phyloP scores from a whole-genome alignment of 371 early-diverging fungal species.

The Conidiobolus incongruus region DNA sequence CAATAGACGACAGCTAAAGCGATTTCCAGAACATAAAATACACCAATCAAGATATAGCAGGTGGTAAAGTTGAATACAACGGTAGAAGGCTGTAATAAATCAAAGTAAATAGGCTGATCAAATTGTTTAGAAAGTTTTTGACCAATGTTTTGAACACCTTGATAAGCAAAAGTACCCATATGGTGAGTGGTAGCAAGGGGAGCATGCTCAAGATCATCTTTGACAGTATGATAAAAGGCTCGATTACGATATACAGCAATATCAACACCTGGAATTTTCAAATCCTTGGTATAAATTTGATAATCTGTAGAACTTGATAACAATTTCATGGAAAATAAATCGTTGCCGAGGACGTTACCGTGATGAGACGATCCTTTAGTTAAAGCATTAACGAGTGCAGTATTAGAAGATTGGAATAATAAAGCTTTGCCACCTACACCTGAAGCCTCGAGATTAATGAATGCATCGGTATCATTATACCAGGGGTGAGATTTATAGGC shows the following conservation, averaged over 20 bases:
- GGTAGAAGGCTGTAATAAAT: no score
- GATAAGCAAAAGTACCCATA: no score
- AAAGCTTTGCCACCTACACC: conserved; percentile 57
- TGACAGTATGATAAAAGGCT: conserved; percentile 43
- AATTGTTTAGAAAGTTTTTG: no score
- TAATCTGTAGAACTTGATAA: conserved; percentile 52
- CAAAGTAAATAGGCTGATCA: no score
- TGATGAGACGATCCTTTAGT: conserved; percentile 19
- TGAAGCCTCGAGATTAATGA: conserved; percentile 64
- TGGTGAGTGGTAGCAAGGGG: neutral
- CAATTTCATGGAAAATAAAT: conserved; percentile 30
- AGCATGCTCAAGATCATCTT: conserved; percentile 18
- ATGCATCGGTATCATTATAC: conserved; percentile 39
- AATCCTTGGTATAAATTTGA: conserved; percentile 21
- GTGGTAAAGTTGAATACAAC: no score
- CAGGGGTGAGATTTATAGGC: conserved; percentile 56
- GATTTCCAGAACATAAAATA: no score
- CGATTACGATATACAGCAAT: conserved; percentile 45
- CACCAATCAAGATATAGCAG: no score
- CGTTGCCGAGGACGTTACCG: conserved; percentile 35
- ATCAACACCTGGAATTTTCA: conserved; percentile 45
- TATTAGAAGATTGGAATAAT: conserved; percentile 36
- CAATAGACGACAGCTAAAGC: no score
- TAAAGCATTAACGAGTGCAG: conserved; percentile 13
- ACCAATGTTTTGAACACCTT: no score